Evolutionary conservation across 2,329 filamentous ascomycete genomes (phyloP).

Genomic region (Pochonia chlamydosporia): DNA sequence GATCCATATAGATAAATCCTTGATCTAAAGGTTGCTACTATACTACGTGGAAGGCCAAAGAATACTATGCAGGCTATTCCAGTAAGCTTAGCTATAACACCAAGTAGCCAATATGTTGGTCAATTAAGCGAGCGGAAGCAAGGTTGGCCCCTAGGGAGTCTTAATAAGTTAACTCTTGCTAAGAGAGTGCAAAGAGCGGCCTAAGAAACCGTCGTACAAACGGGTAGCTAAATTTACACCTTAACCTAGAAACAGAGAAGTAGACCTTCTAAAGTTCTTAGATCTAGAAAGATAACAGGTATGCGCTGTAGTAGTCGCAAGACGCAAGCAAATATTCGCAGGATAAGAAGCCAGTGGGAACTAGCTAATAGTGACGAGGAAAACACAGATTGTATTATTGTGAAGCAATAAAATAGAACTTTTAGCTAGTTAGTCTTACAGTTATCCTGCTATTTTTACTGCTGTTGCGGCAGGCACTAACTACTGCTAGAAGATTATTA

Average conservation of each 20-base stretch:
- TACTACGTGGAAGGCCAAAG: not conserved
- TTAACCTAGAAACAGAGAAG: not conserved
- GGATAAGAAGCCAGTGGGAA: not conserved
- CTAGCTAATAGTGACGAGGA: not conserved
- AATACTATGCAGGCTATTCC: not conserved
- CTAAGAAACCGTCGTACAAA: not conserved
- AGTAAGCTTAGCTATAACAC: not conserved
- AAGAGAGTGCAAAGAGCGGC: not conserved
- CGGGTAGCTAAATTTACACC: not conserved
- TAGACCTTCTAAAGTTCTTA: not conserved
- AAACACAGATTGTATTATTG: not conserved
- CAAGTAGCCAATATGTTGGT: not conserved
- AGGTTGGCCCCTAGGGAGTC: not conserved
- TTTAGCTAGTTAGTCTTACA: too few relatives aligned
- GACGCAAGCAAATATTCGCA: not conserved
- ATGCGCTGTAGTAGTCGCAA: not conserved
- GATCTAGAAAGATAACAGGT: not conserved
- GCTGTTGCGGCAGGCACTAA: too few relatives aligned
- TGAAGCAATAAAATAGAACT: not conserved
- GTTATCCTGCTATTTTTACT: too few relatives aligned
- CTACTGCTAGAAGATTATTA: too few relatives aligned
- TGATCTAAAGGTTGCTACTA: conserved; percentile 2
- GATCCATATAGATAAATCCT: conserved; percentile 5
- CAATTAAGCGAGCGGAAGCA: not conserved
- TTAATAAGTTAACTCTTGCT: not conserved